phyloP scores from a whole-genome alignment of 2,329 filamentous ascomycete species.

The Fusarium equiseti region DNA sequence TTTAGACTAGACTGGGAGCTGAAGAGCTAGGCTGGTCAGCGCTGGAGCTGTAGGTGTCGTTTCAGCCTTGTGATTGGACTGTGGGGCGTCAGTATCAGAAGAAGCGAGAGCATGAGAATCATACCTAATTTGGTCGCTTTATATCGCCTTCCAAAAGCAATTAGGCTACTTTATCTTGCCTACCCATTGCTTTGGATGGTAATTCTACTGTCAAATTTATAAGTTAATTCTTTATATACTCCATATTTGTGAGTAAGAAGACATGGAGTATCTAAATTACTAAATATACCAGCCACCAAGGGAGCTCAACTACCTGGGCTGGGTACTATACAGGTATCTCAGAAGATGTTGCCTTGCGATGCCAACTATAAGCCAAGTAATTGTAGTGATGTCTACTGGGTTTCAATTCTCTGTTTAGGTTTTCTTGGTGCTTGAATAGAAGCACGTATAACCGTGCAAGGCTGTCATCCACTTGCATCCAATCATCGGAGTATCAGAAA shows the following conservation, averaged over 20 bases:
- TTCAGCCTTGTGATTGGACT: conserved; percentile 45
- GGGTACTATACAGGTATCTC: not conserved
- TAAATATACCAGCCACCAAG: not conserved
- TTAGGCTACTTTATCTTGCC: not conserved
- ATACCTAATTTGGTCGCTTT: not conserved
- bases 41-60: conserved; percentile 33
- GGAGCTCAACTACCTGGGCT: not conserved
- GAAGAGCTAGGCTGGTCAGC: conserved; percentile 29
- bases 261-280: not conserved
- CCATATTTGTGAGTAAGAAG: not conserved
- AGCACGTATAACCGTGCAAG: not conserved
- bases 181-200: not conserved
- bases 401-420: not conserved
- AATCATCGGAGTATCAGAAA: not conserved
- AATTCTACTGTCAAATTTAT: not conserved
- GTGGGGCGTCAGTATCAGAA: conserved; percentile 10
- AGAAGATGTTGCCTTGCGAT: not conserved
- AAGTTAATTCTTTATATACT: not conserved
- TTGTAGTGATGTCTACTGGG: not conserved
- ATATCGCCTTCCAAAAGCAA: not conserved
- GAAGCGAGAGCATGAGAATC: not conserved
- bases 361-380: not conserved
- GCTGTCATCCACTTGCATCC: not conserved
- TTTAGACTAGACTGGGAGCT: conserved; percentile 22
- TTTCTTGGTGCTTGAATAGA: not conserved